Conservation (phyloP, 2,329 filamentous ascomycete species). For the Fusarium concolor region DNA sequence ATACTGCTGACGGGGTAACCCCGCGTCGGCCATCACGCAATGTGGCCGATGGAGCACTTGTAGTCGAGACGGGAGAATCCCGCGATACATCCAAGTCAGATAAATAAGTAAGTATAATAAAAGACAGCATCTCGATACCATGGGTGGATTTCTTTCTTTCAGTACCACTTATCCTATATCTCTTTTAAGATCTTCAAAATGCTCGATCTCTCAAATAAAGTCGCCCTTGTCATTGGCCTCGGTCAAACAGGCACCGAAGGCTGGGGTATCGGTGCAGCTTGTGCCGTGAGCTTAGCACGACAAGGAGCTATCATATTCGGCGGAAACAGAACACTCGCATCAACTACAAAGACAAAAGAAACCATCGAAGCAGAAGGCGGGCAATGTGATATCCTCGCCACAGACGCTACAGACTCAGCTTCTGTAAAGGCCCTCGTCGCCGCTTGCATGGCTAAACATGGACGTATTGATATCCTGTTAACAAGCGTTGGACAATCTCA, state of each 20-base stretch:
- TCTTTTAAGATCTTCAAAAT: conserved; percentile 32
- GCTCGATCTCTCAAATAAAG: conserved; percentile 56
- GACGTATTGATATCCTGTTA: conserved; percentile 69
- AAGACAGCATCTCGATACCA: neutral
- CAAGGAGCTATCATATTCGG: conserved; percentile 63
- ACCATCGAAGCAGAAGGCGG: conserved; percentile 52
- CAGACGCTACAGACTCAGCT: conserved; percentile 63
- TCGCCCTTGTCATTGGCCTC: conserved; percentile 60
- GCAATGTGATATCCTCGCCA: conserved; percentile 55
- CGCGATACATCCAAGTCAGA: neutral
- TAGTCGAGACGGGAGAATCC: neutral
- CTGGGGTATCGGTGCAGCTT: conserved; percentile 65
- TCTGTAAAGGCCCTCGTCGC: conserved; percentile 66
- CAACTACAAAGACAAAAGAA: conserved; percentile 54
- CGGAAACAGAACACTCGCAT: conserved; percentile 59
- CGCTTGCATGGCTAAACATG: conserved; percentile 62
- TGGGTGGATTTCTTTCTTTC: fast-evolving
- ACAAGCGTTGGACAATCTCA: conserved; percentile 71
- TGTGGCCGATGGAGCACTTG: conserved; percentile 29
- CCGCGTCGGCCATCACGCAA: conserved; percentile 38
- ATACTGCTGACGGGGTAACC: conserved; percentile 31
- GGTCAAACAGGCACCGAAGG: conserved; percentile 57
- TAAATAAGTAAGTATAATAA: neutral
- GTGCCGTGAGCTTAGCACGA: conserved; percentile 59
- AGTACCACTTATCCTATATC: neutral